Conservation (phyloP, 768 basidiomycete species). For the Porphyrellus cyaneotinctus region DNA sequence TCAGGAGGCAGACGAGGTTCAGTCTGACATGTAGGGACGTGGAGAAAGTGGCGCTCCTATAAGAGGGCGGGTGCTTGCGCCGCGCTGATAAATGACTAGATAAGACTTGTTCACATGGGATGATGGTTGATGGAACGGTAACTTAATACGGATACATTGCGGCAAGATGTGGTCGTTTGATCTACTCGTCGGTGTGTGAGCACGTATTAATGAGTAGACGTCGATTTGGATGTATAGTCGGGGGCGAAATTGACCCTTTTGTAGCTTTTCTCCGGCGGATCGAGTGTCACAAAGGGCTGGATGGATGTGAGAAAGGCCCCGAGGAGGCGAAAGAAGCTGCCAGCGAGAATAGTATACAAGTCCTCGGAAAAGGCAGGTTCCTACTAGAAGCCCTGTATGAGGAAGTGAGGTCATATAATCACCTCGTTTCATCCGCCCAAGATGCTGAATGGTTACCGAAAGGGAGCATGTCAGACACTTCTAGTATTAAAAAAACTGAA, state of each 20-base stretch:
- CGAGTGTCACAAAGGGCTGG: not conserved
- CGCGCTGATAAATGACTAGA: not conserved
- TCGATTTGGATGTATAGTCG: no score
- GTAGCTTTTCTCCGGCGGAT: no score
- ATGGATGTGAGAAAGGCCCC: not conserved
- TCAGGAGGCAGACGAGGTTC: slow-evolving; percentile 59
- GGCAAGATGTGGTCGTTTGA: not conserved
- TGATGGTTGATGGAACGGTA: not conserved
- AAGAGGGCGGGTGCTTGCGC: not conserved
- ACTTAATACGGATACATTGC: not conserved
- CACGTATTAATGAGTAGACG: not conserved
- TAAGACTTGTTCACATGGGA: not conserved
- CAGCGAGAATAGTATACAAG: not conserved
- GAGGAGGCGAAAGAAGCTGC: not conserved
- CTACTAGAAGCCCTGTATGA: not conserved
- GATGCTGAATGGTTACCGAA: not conserved
- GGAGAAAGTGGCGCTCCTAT: slow-evolving; percentile 44
- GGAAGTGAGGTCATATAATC: not conserved
- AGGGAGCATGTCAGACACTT: not conserved
- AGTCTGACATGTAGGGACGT: slow-evolving; percentile 89
- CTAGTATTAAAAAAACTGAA: no score
- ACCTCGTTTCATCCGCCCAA: slow-evolving; percentile 1
- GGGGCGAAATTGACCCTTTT: no score
- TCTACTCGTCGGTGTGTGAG: not conserved
- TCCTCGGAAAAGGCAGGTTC: slow-evolving; percentile 2